Evolutionary conservation across 1,284 basidiomycete species (phyloP).

Genomic region (Leccinum griseonigrum): DNA sequence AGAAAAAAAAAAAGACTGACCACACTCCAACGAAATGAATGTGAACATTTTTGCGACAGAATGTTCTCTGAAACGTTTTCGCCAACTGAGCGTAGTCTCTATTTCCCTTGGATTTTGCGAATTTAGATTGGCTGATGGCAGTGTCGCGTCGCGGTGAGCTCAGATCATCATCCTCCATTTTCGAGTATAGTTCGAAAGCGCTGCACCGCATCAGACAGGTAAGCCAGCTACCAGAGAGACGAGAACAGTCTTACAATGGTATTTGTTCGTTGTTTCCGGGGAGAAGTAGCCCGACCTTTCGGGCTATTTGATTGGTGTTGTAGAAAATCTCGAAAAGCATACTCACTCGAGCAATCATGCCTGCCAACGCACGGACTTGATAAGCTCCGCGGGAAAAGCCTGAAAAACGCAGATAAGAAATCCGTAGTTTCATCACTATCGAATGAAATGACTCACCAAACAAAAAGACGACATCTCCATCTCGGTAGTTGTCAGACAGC

Average conservation of each 20-base stretch:
- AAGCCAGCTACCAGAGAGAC: not conserved
- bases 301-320: not conserved
- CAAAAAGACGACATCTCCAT: slow-evolving; percentile 35
- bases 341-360: slow-evolving; percentile 35
- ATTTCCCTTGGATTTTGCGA: slow-evolving; percentile 14
- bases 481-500: slow-evolving; percentile 35
- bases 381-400: slow-evolving; percentile 42
- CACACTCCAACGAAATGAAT: slow-evolving; percentile 40
- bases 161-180: slow-evolving; percentile 18
- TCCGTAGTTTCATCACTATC: not conserved
- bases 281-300: slow-evolving; percentile 36
- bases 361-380: slow-evolving; percentile 37
- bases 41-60: slow-evolving; percentile 25
- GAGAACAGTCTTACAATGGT: slow-evolving; percentile 29
- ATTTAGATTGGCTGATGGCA: slow-evolving; percentile 10
- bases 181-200: slow-evolving; percentile 31
- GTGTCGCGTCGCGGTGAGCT: slow-evolving; percentile 6
- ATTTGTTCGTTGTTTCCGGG: slow-evolving; percentile 39
- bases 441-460: slow-evolving; percentile 28
- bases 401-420: slow-evolving; percentile 13
- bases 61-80: slow-evolving; percentile 25
- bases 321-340: not conserved
- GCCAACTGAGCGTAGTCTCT: slow-evolving; percentile 18
- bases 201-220: slow-evolving; percentile 12
- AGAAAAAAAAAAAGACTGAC: slow-evolving; percentile 19